Base-by-base conservation (phyloP, 306 rosid genomes). In the Cercis canadensis region DNA sequence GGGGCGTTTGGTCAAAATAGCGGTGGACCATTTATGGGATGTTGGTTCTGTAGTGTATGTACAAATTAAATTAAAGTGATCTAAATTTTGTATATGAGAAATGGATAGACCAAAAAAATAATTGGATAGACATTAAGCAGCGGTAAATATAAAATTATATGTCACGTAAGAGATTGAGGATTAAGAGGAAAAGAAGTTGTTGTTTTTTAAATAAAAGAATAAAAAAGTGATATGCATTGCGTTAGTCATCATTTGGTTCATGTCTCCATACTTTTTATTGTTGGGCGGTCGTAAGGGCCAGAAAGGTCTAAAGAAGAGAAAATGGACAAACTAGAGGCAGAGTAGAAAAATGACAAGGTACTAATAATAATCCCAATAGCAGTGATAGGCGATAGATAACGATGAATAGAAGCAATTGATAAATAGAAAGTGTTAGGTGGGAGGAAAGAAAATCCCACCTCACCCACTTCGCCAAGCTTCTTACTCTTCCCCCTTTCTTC, bases 341-440 rank as follows among this genome's bases (percentile, higher is more conserved):
- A n/a, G n/a, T n/a, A n/a, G n/a, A 73, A 17, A 56, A 11, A 37
- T 33, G 74, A 70, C 49, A 50, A 60, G 12, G 11, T 37, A 16
- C 31, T 21, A 41, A 24, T 63, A 36, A 37, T 41, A 72, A 17
- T 49, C 8, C 52, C 53, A 59, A 62, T 13, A 58, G 63, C 57
- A 60, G 53, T 37, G 69, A 1, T 24, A n/a, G n/a, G 29, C 29
- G 29, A 24, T 24, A 24, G 29, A 69, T 75, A 60, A 65, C 73
- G 54, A 86, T 65, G 61, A 77, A 37, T 51, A 37, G 61, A 83
- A 81, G 85, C 78, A 78, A 85, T 76, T 59, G 59, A n/a, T n/a
- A n/a, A n/a, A n/a, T n/a, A n/a, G 65, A 54, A 70, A 44, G 85
- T 4, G 84, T 69, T 87, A 85, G 96, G 93, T 87, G 78, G 74